These are phyloP conservation scores for Podospora pseudocomata DNA, from an alignment of 495 filamentous ascomycete genomes.

Conservation along the genomic window DNA sequence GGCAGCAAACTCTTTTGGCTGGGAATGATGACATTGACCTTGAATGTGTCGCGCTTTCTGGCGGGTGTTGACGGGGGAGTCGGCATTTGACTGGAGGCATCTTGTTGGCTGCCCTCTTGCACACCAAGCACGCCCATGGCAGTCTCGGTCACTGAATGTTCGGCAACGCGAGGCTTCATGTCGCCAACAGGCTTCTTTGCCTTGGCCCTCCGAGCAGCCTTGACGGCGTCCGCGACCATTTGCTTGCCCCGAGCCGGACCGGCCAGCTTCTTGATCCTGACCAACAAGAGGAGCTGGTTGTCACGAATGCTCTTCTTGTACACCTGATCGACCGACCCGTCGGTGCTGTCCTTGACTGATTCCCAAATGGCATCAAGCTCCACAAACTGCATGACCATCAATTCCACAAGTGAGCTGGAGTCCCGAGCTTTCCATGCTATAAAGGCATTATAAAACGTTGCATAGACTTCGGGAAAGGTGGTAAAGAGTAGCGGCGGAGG, in stretches of 20 bases:
- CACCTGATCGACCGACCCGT: conserved; percentile 79
- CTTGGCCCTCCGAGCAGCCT: conserved; percentile 68
- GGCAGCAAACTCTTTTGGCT: conserved; percentile 57
- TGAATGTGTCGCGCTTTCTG: conserved; percentile 34
- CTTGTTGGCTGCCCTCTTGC: conserved; percentile 29
- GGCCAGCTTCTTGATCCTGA: conserved; percentile 83
- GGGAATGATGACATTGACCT: conserved; percentile 40
- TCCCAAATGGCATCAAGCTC: conserved; percentile 96
- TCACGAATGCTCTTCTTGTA: conserved; percentile 91
- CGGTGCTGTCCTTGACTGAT: conserved; percentile 85
- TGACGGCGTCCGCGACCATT: conserved; percentile 78
- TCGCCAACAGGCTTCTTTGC: conserved; percentile 69
- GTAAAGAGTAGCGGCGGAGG: conserved; percentile 58
- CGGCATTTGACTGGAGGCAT: conserved; percentile 37
- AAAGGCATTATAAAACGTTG: conserved; percentile 85
- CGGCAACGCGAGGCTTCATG: conserved; percentile 61
- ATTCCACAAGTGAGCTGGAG: conserved; percentile 81
- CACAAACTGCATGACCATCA: conserved; percentile 94
- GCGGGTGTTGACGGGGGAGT: conserved; percentile 43
- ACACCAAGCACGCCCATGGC: conserved; percentile 38
- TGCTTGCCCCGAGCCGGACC: conserved; percentile 77
- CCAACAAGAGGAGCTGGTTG: conserved; percentile 85
- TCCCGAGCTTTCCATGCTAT: conserved; percentile 93
- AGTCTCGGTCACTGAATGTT: conserved; percentile 38
- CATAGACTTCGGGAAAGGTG: conserved; percentile 65